Percentiles rank a stretch among this genome's conserved stretches.
phyloP scores from a whole-genome alignment of 73 alveolate species.

The Tetrahymena thermophila region DNA sequence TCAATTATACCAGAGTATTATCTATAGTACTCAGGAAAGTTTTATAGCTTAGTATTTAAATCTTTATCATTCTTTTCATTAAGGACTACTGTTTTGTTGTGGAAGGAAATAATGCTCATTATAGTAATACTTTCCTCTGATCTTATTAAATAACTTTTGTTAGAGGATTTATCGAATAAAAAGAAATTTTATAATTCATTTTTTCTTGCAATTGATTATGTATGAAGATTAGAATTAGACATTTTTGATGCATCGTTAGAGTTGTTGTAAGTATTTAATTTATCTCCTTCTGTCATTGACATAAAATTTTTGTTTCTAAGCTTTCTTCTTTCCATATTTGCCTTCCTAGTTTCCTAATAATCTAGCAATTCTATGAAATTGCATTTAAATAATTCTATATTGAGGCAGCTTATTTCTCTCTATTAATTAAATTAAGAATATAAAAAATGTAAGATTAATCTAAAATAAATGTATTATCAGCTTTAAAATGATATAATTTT shows the following conservation, averaged over 20 bases:
- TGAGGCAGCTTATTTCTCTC: background rate
- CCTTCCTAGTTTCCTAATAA: background rate
- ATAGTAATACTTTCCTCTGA: background rate
- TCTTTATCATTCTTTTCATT: background rate
- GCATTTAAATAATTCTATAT: background rate
- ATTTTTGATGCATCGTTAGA: background rate
- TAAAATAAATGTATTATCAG: too few relatives aligned
- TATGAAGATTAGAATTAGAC: background rate
- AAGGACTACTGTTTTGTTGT: background rate
- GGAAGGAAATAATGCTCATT: background rate
- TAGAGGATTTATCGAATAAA: background rate
- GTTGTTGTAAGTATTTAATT: background rate
- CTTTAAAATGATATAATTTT: background rate
- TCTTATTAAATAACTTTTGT: background rate
- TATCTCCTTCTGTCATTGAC: background rate
- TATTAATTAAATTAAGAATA: background rate
- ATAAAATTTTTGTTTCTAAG: background rate
- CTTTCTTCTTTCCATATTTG: background rate
- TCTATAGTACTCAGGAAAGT: background rate
- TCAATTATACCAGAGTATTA: background rate
- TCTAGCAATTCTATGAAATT: background rate
- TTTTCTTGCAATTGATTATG: background rate
- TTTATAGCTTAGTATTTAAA: background rate
- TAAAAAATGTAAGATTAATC: background rate
- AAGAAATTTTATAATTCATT: background rate